Percentiles rank a stretch among this genome's conserved stretches.
Evolutionary conservation across 176 grass and related monocot genomes (phyloP).

Genomic region (Zea mays): DNA sequence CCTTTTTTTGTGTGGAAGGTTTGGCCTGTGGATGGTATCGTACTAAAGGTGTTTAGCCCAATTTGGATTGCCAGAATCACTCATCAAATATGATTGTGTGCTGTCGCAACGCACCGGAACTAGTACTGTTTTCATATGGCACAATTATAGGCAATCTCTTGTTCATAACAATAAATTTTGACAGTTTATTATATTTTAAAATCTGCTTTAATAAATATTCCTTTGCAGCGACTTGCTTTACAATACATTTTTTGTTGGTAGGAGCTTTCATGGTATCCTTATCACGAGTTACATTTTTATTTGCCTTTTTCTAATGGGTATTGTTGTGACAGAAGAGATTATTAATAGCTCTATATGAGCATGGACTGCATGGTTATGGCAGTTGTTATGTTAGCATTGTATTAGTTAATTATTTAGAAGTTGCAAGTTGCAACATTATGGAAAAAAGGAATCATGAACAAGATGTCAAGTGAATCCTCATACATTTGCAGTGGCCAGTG

Average conservation of each 20-base stretch:
- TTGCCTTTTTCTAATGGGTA: not conserved
- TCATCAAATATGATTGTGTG: no score
- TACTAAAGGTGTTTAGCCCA: no score
- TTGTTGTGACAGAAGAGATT: not conserved
- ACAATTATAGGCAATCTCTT: not conserved
- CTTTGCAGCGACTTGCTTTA: slow-evolving; percentile 1
- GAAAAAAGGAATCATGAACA: not conserved
- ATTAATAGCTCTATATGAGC: not conserved
- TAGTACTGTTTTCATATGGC: not conserved
- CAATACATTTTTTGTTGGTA: not conserved
- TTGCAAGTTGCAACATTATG: not conserved
- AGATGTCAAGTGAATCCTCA: not conserved
- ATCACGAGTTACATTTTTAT: not conserved
- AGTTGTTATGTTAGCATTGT: not conserved
- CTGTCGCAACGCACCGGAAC: no score
- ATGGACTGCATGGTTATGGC: not conserved
- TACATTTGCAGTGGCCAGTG: slow-evolving; percentile 10
- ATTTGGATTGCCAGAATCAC: no score
- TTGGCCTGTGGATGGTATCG: no score
- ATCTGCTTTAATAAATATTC: slow-evolving; percentile 8
- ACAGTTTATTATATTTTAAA: not conserved
- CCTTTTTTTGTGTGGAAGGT: no score
- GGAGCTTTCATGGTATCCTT: not conserved
- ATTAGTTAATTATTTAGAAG: slow-evolving; percentile 14
- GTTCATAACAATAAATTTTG: not conserved